Conservation (phyloP, 106 monocot species). For the Acorus calamus region DNA sequence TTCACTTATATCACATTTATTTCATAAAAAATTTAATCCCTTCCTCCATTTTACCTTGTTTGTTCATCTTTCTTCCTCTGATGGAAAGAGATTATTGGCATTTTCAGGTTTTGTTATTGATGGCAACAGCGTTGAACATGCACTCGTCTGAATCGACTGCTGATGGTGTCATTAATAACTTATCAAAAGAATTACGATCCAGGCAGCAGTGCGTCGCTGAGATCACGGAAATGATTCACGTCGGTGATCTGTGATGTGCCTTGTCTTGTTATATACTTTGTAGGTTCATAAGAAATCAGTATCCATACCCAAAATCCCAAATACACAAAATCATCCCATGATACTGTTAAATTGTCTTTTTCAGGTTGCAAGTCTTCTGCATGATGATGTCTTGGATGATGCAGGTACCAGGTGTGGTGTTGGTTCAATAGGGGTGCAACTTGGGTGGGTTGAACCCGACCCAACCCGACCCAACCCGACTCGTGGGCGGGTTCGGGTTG, state of each 20-base stretch:
- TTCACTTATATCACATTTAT: no score
- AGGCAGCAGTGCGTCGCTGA: slow-evolving; percentile 82
- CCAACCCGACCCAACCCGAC: no score
- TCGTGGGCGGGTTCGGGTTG: no score
- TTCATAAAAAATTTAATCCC: no score
- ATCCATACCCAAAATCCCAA: no score
- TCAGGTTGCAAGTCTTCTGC: slow-evolving; percentile 95
- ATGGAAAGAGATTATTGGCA: not conserved
- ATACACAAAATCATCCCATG: not conserved
- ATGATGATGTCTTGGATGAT: slow-evolving; percentile 98
- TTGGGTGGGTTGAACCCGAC: no score
- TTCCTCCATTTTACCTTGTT: not conserved
- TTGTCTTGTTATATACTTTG: not conserved
- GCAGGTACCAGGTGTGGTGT: slow-evolving; percentile 88
- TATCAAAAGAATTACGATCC: slow-evolving; percentile 44
- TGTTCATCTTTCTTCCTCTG: not conserved
- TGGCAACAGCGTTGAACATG: slow-evolving; percentile 82
- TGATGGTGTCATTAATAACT: slow-evolving; percentile 24
- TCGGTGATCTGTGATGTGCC: slow-evolving; percentile 12
- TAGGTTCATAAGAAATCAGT: no score
- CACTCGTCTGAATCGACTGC: slow-evolving; percentile 29
- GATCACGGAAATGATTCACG: slow-evolving; percentile 99
- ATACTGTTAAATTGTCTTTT: no score
- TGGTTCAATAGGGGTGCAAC: no score
- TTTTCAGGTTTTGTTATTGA: slow-evolving; percentile 71